Percentiles rank a stretch among this genome's conserved stretches.
Evolutionary conservation across 352 stramenopile genomes (phyloP).

Genomic region (Hyaloperonospora arabidopsidis): DNA sequence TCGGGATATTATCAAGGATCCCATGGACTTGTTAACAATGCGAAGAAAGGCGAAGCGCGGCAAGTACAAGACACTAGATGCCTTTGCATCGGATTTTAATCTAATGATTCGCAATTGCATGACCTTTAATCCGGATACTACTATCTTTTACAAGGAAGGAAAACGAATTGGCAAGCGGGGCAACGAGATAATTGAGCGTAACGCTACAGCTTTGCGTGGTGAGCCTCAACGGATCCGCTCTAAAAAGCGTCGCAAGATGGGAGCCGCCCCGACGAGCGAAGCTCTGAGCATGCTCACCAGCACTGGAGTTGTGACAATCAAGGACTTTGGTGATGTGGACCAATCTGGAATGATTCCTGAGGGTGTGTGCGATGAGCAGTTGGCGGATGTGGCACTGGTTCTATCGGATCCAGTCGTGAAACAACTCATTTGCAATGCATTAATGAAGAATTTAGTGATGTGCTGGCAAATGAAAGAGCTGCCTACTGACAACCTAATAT

Average conservation of each 20-base stretch:
- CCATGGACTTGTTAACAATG: slow-evolving; percentile 84
- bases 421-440: slow-evolving; percentile 62
- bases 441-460: slow-evolving; percentile 57
- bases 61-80: slow-evolving; percentile 80
- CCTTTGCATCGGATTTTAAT: slow-evolving; percentile 72
- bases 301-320: slow-evolving; percentile 47
- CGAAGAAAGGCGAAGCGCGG: slow-evolving; percentile 62
- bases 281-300: slow-evolving; percentile 69
- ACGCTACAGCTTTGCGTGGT: slow-evolving; percentile 47
- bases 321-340: slow-evolving; percentile 65
- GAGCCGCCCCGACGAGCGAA: slow-evolving; percentile 36
- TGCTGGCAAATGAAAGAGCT: slow-evolving; percentile 60
- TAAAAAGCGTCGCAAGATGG: slow-evolving; percentile 69
- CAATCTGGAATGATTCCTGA: slow-evolving; percentile 79
- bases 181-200: slow-evolving; percentile 69
- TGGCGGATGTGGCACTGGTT: slow-evolving; percentile 72
- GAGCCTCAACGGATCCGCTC: slow-evolving; percentile 66
- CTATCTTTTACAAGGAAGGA: slow-evolving; percentile 84
- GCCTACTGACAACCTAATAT: slow-evolving; percentile 76
- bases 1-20: slow-evolving; percentile 72
- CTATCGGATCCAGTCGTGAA: slow-evolving; percentile 73
- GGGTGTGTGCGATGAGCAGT: slow-evolving; percentile 64
- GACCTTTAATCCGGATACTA: slow-evolving; percentile 80
- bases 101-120: slow-evolving; percentile 86
- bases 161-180: slow-evolving; percentile 81